These are phyloP conservation scores for Kalmanozyma brasiliensis DNA, from an alignment of 1,284 basidiomycete genomes.

Conservation along the genomic window DNA sequence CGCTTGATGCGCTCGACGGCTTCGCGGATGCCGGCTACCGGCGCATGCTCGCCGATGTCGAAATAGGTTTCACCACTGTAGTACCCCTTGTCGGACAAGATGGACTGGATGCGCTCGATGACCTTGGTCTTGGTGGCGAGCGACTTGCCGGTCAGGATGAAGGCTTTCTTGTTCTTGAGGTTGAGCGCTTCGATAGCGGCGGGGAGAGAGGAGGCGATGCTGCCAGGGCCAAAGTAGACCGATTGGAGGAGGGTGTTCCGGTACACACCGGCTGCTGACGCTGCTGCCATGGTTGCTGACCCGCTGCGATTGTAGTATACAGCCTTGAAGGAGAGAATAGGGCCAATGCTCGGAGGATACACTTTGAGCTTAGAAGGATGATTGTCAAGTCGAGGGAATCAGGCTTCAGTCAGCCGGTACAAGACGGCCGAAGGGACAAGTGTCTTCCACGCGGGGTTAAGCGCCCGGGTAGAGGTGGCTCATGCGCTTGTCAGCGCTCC, in stretches of 20 bases:
- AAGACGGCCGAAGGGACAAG: too few relatives aligned
- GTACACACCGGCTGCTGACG: slow-evolving; percentile 27
- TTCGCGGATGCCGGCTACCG: slow-evolving; percentile 76
- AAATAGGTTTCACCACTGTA: slow-evolving; percentile 72
- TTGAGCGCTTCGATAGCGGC: slow-evolving; percentile 33
- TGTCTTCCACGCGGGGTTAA: too few relatives aligned
- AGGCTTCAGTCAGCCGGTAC: too few relatives aligned
- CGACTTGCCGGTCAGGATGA: slow-evolving; percentile 54
- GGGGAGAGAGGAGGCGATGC: slow-evolving; percentile 24
- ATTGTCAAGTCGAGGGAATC: too few relatives aligned
- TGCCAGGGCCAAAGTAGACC: slow-evolving; percentile 44
- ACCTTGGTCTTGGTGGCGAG: slow-evolving; percentile 53
- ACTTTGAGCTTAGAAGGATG: too few relatives aligned
- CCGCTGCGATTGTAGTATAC: too few relatives aligned
- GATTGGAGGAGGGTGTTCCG: slow-evolving; percentile 44
- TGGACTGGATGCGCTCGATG: slow-evolving; percentile 31
- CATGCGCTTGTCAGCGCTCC: too few relatives aligned
- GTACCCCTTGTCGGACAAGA: slow-evolving; percentile 34
- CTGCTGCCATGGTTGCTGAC: slow-evolving; percentile 21
- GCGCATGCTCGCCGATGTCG: slow-evolving; percentile 81
- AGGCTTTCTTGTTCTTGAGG: slow-evolving; percentile 36
- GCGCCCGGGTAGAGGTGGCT: too few relatives aligned
- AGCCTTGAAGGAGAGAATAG: too few relatives aligned
- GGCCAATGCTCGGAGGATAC: too few relatives aligned
- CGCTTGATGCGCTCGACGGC: slow-evolving; percentile 72